These are phyloP conservation scores for Casaregolazyma suthepensis DNA, from an alignment of 1,139 yeast species.

Conservation along the genomic window DNA sequence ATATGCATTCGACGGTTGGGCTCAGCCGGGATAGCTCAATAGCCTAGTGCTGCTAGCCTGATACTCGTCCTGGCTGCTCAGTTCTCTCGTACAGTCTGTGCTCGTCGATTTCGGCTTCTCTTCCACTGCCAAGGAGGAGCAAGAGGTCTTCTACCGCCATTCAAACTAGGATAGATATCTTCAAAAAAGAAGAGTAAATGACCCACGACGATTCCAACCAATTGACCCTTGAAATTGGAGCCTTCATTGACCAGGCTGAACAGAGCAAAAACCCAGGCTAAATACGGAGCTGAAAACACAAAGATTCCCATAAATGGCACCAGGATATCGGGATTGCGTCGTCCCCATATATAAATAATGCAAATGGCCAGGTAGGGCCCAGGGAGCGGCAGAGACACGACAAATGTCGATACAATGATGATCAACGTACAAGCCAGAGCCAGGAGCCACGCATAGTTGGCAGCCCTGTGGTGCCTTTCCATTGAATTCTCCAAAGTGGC, in stretches of 20 bases:
- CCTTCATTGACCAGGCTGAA: slow-evolving; percentile 24
- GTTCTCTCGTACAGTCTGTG: background rate
- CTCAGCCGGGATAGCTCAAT: no score
- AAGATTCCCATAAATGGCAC: slow-evolving; percentile 37
- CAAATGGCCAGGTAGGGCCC: slow-evolving; percentile 37
- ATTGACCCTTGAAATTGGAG: slow-evolving; percentile 26
- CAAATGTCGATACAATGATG: slow-evolving; percentile 28
- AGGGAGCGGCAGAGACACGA: slow-evolving; percentile 31
- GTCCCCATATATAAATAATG: slow-evolving; percentile 42
- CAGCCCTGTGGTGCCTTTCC: slow-evolving; percentile 28
- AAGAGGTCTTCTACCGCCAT: slow-evolving; percentile 28
- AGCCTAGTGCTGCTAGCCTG: no score
- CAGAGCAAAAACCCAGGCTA: slow-evolving; percentile 37
- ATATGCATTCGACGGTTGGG: no score
- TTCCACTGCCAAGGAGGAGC: slow-evolving; percentile 35
- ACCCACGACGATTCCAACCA: slow-evolving; percentile 40
- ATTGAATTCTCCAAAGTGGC: slow-evolving; percentile 39
- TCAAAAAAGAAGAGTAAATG: slow-evolving; percentile 39
- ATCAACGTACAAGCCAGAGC: slow-evolving; percentile 25
- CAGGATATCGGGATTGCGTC: slow-evolving; percentile 38
- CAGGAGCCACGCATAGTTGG: slow-evolving; percentile 39
- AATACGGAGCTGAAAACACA: slow-evolving; percentile 37
- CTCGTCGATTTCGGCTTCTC: background rate
- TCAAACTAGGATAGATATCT: slow-evolving; percentile 40
- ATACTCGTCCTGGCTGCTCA: background rate